These are phyloP conservation scores for Solanum peruvianum DNA, from an alignment of 257 asterid genomes.

Conservation along the genomic window DNA sequence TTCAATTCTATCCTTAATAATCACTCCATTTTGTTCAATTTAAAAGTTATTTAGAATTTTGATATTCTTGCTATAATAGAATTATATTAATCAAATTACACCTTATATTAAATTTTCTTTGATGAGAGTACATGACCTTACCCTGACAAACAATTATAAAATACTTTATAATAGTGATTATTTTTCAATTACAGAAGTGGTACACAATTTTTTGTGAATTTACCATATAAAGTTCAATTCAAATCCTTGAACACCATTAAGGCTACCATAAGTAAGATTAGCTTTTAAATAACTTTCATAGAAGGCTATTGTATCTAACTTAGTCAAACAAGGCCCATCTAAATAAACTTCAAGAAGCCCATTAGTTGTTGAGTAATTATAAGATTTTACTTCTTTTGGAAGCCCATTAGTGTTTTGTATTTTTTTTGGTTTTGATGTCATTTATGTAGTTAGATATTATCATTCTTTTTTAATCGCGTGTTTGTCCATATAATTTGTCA, in stretches of 20 bases:
- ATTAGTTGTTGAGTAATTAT: conserved; percentile 16
- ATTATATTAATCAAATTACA: no score
- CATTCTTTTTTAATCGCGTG: no score
- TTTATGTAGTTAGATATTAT: neutral
- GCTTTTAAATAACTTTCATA: conserved; percentile 34
- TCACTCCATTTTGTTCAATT: no score
- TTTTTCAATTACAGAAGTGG: neutral
- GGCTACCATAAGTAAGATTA: conserved; percentile 22
- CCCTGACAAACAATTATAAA: no score
- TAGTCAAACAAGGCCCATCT: conserved; percentile 35
- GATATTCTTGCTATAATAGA: no score
- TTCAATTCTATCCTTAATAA: no score
- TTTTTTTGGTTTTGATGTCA: neutral
- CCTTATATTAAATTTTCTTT: no score
- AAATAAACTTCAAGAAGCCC: conserved; percentile 36
- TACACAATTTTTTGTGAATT: no score
- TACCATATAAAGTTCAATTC: neutral
- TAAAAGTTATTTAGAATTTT: no score
- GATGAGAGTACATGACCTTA: no score
- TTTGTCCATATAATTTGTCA: no score
- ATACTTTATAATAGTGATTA: neutral
- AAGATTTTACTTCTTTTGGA: neutral
- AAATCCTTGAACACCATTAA: conserved; percentile 36
- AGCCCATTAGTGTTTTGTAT: neutral
- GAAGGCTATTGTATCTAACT: conserved; percentile 36